Conservation (phyloP, 2,329 filamentous ascomycete species). For the Hymenoscyphus albidus region DNA sequence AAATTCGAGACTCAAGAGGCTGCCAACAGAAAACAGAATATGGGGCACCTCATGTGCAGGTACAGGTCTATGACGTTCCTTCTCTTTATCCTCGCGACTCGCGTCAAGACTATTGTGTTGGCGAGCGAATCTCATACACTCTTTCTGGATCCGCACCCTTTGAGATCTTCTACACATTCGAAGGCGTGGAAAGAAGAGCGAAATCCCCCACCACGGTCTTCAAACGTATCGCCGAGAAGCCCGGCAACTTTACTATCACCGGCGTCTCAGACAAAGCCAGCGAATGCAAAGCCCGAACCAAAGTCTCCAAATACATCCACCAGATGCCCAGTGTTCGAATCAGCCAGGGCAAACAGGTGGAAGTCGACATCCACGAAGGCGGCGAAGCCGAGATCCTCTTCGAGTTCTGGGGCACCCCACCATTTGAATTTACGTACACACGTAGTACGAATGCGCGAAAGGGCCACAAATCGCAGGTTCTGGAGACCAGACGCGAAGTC, state of each 20-base stretch:
- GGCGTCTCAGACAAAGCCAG: conserved; percentile 83
- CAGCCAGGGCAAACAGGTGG: conserved; percentile 73
- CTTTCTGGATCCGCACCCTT: conserved; percentile 90
- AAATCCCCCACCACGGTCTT: conserved; percentile 78
- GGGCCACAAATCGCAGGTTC: conserved; percentile 71
- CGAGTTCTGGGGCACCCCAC: conserved; percentile 91
- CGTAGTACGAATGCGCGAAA: conserved; percentile 78
- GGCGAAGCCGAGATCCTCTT: conserved; percentile 91
- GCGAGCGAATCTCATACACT: conserved; percentile 88
- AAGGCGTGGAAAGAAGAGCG: conserved; percentile 73
- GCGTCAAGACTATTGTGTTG: conserved; percentile 86
- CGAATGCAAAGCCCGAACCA: conserved; percentile 76
- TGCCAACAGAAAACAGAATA: conserved; percentile 76
- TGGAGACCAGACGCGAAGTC: conserved; percentile 87
- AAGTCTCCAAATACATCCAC: conserved; percentile 80
- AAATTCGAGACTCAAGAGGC: conserved; percentile 80
- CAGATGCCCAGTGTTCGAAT: conserved; percentile 89
- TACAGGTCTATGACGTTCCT: conserved; percentile 89
- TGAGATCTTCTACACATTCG: conserved; percentile 87
- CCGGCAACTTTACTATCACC: conserved; percentile 84
- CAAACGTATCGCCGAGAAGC: conserved; percentile 86
- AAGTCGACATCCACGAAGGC: conserved; percentile 94
- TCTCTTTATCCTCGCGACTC: conserved; percentile 85
- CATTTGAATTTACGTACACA: conserved; percentile 97
- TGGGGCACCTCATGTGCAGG: conserved; percentile 73